Base-by-base conservation (phyloP, 805 yeast species). In the Hanseniaspora singularis region DNA sequence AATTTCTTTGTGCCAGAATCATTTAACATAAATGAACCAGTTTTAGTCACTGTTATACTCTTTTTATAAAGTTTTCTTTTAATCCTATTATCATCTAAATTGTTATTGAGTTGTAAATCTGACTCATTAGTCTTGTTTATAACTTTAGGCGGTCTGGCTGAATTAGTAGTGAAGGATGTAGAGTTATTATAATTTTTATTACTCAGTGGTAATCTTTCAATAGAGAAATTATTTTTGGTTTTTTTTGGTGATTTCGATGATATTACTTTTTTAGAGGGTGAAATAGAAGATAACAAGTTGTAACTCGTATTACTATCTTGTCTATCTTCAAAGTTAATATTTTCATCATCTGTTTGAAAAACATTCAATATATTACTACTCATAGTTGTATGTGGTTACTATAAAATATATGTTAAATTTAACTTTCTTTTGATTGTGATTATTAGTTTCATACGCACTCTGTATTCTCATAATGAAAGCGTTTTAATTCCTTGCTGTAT, bases 41-140 rank as follows among this genome's bases (percentile, higher is more conserved):
- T 44, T 23, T 37, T 36, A 15, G 48, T 37, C 2, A 44, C 48
- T 9, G 48, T 44, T 18, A 44, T 44, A 32, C 19, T 32, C 16
- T 37, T 44, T 28, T 40, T 36, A 2, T 37, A 16, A 12, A 27
- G 10, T 20, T 37, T 44, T 44, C 41, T 30, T 30, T 40, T 40
- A 12, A 28, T 27, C 22, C 10, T 28, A 12, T 15, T 9, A 18
- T 19, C 47, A 2, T 23, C 12, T 16, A 16, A 9, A 15, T 9
- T 24, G 22, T 20, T 24, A 22, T 23, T 7, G 24, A n/a, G 18
- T 4, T 9, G 10, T 33, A 22, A 2, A 16, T 12, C 7, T 11
- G 37, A 34, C 4, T 24, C 20, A 20, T 26, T 26, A 26, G 28
- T 26, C n/a, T n/a, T n/a, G n/a, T n/a, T n/a, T n/a, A n/a, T n/a